Evolutionary conservation across 1,139 yeast genomes (phyloP), one percentile per base, ranked within the genome.

Genomic region (Suhomyces coccinellae): DNA sequence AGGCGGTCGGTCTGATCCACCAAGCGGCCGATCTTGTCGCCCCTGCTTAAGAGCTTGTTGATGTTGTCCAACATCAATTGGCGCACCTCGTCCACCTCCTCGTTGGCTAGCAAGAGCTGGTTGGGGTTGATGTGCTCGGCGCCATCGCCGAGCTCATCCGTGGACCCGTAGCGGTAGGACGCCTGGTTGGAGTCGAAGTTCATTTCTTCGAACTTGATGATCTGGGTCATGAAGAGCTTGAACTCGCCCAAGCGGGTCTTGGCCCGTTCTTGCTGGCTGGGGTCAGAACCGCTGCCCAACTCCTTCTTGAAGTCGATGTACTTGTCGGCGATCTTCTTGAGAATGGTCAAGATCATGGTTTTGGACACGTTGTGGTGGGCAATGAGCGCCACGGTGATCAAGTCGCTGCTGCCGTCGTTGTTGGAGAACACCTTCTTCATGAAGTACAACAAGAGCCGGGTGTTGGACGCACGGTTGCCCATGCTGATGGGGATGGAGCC

Each of bases 1-100:
- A 89, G 74, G 44, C 83, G 73, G 52, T 87, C 87, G 1, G 97
- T 89, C 61, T 90, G 90, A 60, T 85, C 87, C 14, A 89, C 95
- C 50, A 90, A 72, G 40, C 79, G 65, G 51, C 82, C 81, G 48
- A 90, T 81, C 47, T 87, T 77, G 56, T 89, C 97, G 11, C 96
- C 96, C 45, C 97, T 76, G 56, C 82, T 83, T 57, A 90, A 70
- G 22, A 90, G 69, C 57, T 79, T 80, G 55, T 80, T 84, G 45
- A 84, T 82, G 55, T 84, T 84, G 49, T 83, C 87, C 57, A 81
- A 77, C 89, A 84, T 83, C 40, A 84, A 65, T 42, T 75, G 77
- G 40, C 82, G 63, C 11, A 80, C 82, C 53, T 79, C 82, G 38
- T 71, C 75, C 3, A 78, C 74, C 44, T 79, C 84, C 48, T 71